phyloP scores from a whole-genome alignment of 352 stramenopile species.

The Elongisporangium prolatum region DNA sequence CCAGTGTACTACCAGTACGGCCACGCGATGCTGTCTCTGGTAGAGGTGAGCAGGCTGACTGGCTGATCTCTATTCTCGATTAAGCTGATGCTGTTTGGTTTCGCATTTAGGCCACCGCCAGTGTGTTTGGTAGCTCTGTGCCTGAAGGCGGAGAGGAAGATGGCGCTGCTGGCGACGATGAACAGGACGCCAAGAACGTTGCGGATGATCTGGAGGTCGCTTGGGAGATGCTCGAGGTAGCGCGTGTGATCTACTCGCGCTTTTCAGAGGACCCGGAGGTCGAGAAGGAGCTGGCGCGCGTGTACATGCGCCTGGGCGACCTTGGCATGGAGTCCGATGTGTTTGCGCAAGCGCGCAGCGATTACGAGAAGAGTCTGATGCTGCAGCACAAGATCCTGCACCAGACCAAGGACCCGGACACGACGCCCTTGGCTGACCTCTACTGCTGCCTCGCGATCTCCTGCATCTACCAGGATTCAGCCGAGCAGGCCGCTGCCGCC shows the following conservation, averaged over 20 bases:
- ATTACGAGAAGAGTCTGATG: slow-evolving; percentile 77
- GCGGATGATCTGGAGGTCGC: slow-evolving; percentile 77
- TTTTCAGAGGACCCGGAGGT: slow-evolving; percentile 62
- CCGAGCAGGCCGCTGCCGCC: slow-evolving; percentile 9
- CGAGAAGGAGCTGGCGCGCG: slow-evolving; percentile 70
- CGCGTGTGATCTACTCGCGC: slow-evolving; percentile 76
- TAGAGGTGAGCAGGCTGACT: slow-evolving; percentile 24
- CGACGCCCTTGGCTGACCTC: slow-evolving; percentile 71
- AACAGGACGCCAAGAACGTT: slow-evolving; percentile 49
- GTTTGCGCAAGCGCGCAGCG: slow-evolving; percentile 65
- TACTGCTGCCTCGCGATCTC: slow-evolving; percentile 84
- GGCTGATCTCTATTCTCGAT: background rate
- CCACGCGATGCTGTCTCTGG: slow-evolving; percentile 68
- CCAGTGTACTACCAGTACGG: slow-evolving; percentile 85
- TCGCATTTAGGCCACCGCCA: slow-evolving; percentile 30
- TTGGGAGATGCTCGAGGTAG: slow-evolving; percentile 85
- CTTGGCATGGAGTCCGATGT: slow-evolving; percentile 78
- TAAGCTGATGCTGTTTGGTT: background rate
- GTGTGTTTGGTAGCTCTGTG: slow-evolving; percentile 46
- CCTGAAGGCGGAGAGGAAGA: slow-evolving; percentile 11
- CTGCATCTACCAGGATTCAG: slow-evolving; percentile 76
- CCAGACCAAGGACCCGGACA: slow-evolving; percentile 57
- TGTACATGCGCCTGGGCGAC: slow-evolving; percentile 80
- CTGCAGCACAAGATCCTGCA: slow-evolving; percentile 70
- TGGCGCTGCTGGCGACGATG: slow-evolving; percentile 24